Conservation (phyloP, 768 basidiomycete species). For the Kwoniella sp. region DNA sequence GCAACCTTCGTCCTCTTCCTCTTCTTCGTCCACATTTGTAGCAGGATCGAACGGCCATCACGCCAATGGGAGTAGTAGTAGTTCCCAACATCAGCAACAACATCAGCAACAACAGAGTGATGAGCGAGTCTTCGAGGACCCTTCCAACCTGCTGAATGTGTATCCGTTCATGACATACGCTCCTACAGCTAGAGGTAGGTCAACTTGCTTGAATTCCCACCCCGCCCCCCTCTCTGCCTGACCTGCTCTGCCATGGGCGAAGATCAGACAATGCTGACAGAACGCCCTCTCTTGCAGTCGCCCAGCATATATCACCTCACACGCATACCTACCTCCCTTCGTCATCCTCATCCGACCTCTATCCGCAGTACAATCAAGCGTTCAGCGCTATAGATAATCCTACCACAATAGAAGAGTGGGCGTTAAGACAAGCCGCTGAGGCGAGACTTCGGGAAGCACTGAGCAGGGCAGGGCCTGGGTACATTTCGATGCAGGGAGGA, state of each 20-base stretch:
- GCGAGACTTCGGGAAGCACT: constrained; percentile 27
- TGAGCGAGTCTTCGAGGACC: constrained; percentile 16
- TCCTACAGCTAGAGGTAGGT: constrained; percentile 50
- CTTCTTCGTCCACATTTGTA: background rate
- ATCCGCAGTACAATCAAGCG: constrained; percentile 36
- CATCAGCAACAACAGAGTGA: constrained; percentile 7
- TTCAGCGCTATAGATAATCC: constrained; percentile 44
- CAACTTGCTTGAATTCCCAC: too few species aligned
- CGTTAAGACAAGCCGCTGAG: constrained; percentile 30
- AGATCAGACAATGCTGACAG: too few species aligned
- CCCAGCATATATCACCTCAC: constrained; percentile 40
- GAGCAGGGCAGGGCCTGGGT: constrained; percentile 2
- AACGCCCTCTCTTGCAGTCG: constrained; percentile 33
- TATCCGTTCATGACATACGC: constrained; percentile 51
- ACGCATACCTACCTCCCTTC: constrained; percentile 36
- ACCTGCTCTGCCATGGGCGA: too few species aligned
- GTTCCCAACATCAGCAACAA: background rate
- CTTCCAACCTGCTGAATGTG: constrained; percentile 36
- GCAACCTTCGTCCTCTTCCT: background rate
- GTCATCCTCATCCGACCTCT: constrained; percentile 32
- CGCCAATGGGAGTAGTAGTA: background rate
- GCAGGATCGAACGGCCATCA: background rate
- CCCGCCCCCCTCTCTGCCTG: too few species aligned
- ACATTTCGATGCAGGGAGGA: background rate
- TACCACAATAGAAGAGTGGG: constrained; percentile 35